These are phyloP conservation scores for Penicillium pulvis DNA, from an alignment of 495 filamentous ascomycete genomes.

Conservation along the genomic window DNA sequence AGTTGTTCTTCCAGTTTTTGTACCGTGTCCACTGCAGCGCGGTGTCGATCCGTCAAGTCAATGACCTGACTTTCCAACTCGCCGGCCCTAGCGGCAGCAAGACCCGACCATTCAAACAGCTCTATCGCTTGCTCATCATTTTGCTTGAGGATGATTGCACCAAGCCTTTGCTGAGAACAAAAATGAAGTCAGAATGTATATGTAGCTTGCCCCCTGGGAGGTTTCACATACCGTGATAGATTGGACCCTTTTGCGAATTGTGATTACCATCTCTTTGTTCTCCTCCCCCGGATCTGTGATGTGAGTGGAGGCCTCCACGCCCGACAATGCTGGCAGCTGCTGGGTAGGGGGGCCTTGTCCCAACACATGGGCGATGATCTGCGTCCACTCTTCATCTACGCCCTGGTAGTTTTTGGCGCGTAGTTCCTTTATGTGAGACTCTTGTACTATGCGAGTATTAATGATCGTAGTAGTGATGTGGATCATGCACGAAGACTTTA, in stretches of 20 bases:
- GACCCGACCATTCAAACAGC: slow-evolving; percentile 72
- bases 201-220: background rate
- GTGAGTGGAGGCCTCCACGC: slow-evolving; percentile 41
- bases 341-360: slow-evolving; percentile 22
- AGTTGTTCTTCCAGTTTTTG: slow-evolving; percentile 58
- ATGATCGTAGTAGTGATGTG: background rate
- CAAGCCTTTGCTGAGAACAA: slow-evolving; percentile 63
- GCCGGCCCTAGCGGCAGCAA: slow-evolving; percentile 46
- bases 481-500: slow-evolving; percentile 35
- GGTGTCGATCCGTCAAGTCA: slow-evolving; percentile 46
- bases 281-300: slow-evolving; percentile 33
- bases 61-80: slow-evolving; percentile 47
- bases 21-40: slow-evolving; percentile 48
- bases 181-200: background rate
- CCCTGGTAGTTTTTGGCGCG: slow-evolving; percentile 57
- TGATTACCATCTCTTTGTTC: slow-evolving; percentile 47
- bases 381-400: slow-evolving; percentile 58
- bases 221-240: slow-evolving; percentile 53
- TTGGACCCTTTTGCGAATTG: slow-evolving; percentile 56
- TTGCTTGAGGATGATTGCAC: slow-evolving; percentile 61
- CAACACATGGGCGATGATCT: slow-evolving; percentile 44
- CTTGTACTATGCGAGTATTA: slow-evolving; percentile 46
- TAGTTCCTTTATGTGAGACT: slow-evolving; percentile 44
- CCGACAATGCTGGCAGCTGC: slow-evolving; percentile 17
- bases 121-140: slow-evolving; percentile 66